A percentile compares a stretch with the other conserved stretches of the same genome.
phyloP scores from a whole-genome alignment of 352 stramenopile species.

The Phytopythium montanum region DNA sequence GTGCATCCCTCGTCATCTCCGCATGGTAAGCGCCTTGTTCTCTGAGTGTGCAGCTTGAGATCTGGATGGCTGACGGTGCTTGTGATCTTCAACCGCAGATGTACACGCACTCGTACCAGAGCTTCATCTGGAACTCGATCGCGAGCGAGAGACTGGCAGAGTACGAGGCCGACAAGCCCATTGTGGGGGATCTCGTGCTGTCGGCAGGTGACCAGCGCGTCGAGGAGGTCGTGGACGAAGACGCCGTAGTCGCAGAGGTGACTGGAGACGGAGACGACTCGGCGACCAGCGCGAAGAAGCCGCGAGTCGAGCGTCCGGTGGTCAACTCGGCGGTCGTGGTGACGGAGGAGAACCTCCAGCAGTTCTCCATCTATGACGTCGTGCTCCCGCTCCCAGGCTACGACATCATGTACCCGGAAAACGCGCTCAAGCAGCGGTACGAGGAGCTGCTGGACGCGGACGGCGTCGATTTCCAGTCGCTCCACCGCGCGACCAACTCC shows the following conservation, averaged over 20 bases:
- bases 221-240: constrained; percentile 18
- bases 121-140: constrained; percentile 94
- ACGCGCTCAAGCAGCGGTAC: constrained; percentile 69
- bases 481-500: constrained; percentile 69
- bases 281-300: constrained; percentile 35
- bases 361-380: constrained; percentile 93
- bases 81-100: constrained; percentile 32
- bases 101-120: constrained; percentile 93
- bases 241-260: neutral
- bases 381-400: constrained; percentile 95
- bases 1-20: constrained; percentile 76
- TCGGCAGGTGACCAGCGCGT: constrained; percentile 27
- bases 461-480: constrained; percentile 61
- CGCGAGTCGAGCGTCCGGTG: constrained; percentile 14
- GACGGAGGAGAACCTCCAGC: constrained; percentile 85
- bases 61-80: constrained; percentile 4
- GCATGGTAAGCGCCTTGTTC: constrained; percentile 45
- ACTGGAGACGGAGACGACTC: constrained; percentile 25
- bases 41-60: neutral
- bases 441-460: constrained; percentile 57
- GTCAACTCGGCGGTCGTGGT: constrained; percentile 44
- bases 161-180: constrained; percentile 53
- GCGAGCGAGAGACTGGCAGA: constrained; percentile 87
- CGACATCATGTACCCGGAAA: constrained; percentile 86
- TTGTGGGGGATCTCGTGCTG: constrained; percentile 92